These are phyloP conservation scores for Zangia roseola DNA, from an alignment of 768 basidiomycete species.

Conservation along the genomic window DNA sequence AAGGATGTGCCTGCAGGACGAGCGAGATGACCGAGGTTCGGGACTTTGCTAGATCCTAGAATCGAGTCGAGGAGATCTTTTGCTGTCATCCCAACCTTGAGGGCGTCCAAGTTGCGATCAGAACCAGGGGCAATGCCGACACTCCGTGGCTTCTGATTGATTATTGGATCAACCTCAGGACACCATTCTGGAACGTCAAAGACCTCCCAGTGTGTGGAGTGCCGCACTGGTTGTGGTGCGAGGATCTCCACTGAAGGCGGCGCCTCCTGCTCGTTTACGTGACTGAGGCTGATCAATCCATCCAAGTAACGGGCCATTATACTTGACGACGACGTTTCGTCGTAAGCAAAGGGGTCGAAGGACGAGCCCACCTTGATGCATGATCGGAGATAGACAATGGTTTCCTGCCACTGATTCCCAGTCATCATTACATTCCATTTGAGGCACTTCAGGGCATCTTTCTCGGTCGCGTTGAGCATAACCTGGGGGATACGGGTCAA, in stretches of 20 bases:
- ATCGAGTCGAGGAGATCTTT: slow-evolving; percentile 30
- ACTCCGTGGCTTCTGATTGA: slow-evolving; percentile 27
- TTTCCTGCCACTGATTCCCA: slow-evolving; percentile 22
- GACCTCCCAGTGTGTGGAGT: slow-evolving; percentile 7
- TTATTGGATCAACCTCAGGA: slow-evolving; percentile 30
- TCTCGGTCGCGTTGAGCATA: slow-evolving; percentile 27
- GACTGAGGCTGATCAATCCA: slow-evolving; percentile 13
- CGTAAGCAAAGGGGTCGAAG: slow-evolving; percentile 26
- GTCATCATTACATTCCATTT: slow-evolving; percentile 26
- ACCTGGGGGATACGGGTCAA: slow-evolving; percentile 21
- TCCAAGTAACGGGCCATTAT: slow-evolving; percentile 23
- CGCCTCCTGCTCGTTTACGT: not conserved
- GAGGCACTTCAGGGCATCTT: slow-evolving; percentile 15
- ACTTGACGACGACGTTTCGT: slow-evolving; percentile 9
- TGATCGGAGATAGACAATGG: slow-evolving; percentile 20
- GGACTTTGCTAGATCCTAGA: slow-evolving; percentile 12
- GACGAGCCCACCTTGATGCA: slow-evolving; percentile 25
- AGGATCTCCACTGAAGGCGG: slow-evolving; percentile 6
- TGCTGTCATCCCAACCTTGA: slow-evolving; percentile 17
- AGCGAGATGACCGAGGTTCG: slow-evolving; percentile 1
- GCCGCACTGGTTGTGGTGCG: slow-evolving; percentile 14
- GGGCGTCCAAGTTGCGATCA: slow-evolving; percentile 1
- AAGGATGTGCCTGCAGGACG: slow-evolving; percentile 22
- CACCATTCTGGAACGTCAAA: slow-evolving; percentile 26
- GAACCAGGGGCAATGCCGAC: slow-evolving; percentile 32